A percentile compares a stretch with the other conserved stretches of the same genome.
Conservation (phyloP, 306 rosid genomes). For the Acacia confusa region DNA sequence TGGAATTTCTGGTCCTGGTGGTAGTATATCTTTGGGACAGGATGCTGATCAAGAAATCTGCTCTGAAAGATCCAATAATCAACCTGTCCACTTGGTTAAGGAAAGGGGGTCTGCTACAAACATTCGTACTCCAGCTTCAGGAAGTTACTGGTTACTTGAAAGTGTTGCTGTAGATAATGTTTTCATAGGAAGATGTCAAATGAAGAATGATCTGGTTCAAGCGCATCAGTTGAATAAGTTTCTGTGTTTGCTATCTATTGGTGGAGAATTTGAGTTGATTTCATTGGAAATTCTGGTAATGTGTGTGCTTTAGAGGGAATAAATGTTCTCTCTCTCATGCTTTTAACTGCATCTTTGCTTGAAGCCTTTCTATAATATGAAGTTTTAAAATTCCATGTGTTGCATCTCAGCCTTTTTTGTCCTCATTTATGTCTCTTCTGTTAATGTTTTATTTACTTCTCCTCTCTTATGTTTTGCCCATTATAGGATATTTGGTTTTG, state of each 20-base stretch:
- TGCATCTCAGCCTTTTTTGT: background rate
- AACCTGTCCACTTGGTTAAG: constrained; percentile 34
- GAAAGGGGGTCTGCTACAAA: constrained; percentile 42
- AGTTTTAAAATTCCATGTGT: background rate
- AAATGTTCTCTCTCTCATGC: constrained; percentile 5
- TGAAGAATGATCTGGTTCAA: constrained; percentile 55
- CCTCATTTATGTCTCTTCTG: background rate
- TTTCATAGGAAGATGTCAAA: constrained; percentile 62
- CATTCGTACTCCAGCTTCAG: constrained; percentile 30
- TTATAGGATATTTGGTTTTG: background rate
- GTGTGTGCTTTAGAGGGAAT: constrained; percentile 30
- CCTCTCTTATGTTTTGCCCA: background rate
- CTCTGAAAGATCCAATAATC: constrained; percentile 46
- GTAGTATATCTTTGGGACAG: constrained; percentile 39
- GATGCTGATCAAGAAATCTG: constrained; percentile 34
- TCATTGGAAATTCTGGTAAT: constrained; percentile 79
- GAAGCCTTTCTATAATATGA: constrained; percentile 5
- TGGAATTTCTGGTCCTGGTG: constrained; percentile 39
- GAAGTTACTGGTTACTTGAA: constrained; percentile 52
- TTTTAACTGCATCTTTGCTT: constrained; percentile 33
- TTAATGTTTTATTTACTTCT: background rate
- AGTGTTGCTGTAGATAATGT: constrained; percentile 50
- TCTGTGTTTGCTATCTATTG: constrained; percentile 55
- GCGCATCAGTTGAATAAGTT: constrained; percentile 58
- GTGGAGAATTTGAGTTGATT: constrained; percentile 57